Base-by-base conservation (phyloP, 78 protist species). In the Speleostelium caveatum region DNA sequence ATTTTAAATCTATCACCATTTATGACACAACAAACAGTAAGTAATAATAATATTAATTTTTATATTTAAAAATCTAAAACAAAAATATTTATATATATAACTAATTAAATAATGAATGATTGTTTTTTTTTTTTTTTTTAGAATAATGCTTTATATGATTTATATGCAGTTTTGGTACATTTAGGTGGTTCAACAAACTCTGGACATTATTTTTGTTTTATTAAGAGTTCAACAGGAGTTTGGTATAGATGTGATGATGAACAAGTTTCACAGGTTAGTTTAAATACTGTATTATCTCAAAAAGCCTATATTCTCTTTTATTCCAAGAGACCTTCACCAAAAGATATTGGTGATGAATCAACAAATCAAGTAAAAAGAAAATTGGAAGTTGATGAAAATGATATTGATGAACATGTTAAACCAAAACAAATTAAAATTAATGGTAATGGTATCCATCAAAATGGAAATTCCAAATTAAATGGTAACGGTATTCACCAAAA, bases 151-250 rank as follows among this genome's bases (percentile, higher is more conserved):
- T 10, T 62, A 21, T 98, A 97, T 75, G 69, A 59, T 51, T 88
- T 98, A 26, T 89, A 86, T 80, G 98, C 75, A 6, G 98, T 96
- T 35, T 63, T 97, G 33, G 98, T 97, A 24, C 99, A 98, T 72
- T 16, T 32, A 6, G 99, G 99, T 22, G 33, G 30, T 30, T 39
- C 93, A 21, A 16, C 86, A 0, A 68, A 62, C 49, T 75, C 92
- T 4, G 99, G 99, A 42, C 99, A 98, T 73, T 98, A 98, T 86
- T 95, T 74, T 79, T 55, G 96, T 45, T 93, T 60, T 66, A 77
- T 77, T 30, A 75, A 77, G 24, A 35, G 61, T 53, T 66, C 90
- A 14, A 86, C 55, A 65, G 83, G 78, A 7, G 24, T 75, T n/a
- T 92, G 96, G 94, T 65, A 86, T 60, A 33, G 38, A 30, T 35